Conservation (phyloP, 148 eudicot genomes). For the Camellia lanceoleosa region DNA sequence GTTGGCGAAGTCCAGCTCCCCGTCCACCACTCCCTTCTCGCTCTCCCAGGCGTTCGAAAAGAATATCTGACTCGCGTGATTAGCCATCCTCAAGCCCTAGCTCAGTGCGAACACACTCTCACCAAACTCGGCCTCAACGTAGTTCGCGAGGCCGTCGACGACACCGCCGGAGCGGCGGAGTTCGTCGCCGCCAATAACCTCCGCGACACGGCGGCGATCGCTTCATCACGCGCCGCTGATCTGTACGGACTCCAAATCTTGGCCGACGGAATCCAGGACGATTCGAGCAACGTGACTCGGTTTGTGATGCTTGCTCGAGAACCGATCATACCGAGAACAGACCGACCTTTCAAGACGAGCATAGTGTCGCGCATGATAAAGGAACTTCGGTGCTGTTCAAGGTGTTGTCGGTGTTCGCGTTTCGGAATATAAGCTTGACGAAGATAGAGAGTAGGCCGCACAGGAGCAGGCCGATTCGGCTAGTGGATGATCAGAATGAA, state of each 20-base stretch:
- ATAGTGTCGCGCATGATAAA: constrained; percentile 86
- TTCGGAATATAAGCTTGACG: constrained; percentile 78
- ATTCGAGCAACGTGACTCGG: constrained; percentile 79
- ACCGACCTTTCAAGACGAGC: constrained; percentile 94
- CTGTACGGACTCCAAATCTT: constrained; percentile 74
- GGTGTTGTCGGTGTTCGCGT: constrained; percentile 95
- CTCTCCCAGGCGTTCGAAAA: constrained; percentile 66
- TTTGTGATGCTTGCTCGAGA: constrained; percentile 95
- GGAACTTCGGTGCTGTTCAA: constrained; percentile 93
- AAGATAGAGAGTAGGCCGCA: constrained; percentile 97
- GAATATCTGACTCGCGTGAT: constrained; percentile 70
- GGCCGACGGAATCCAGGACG: constrained; percentile 91
- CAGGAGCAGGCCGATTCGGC: constrained; percentile 68
- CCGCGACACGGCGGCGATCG: constrained; percentile 86
- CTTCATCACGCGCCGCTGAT: constrained; percentile 77
- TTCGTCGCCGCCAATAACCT: constrained; percentile 54
- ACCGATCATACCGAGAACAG: constrained; percentile 83
- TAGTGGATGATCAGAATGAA: constrained; percentile 76
- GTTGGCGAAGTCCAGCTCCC: constrained; percentile 92
- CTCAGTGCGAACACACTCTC: constrained; percentile 81
- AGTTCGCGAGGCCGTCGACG: constrained; percentile 78
- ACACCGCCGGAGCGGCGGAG: constrained; percentile 93
- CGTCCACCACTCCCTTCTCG: constrained; percentile 79
- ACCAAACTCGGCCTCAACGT: constrained; percentile 67
- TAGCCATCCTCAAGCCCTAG: constrained; percentile 76